Evolutionary conservation across 2,329 filamentous ascomycete species (phyloP).

Genomic region (Pezicula radicicola): DNA sequence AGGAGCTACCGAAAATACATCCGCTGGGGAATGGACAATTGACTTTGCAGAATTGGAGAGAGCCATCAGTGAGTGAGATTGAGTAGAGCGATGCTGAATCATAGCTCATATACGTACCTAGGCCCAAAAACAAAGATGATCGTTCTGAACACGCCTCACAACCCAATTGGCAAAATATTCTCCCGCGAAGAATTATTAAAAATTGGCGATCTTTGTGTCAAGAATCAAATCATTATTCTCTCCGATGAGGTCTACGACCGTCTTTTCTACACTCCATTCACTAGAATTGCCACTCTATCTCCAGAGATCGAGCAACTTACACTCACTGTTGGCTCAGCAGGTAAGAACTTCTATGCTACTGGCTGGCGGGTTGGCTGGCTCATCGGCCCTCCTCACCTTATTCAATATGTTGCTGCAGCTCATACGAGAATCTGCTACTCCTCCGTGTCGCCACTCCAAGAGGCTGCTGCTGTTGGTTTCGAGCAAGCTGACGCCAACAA

Average conservation of each 20-base stretch:
- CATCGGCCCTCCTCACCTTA: constrained; percentile 82
- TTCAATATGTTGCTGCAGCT: constrained; percentile 87
- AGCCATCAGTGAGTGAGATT: constrained; percentile 58
- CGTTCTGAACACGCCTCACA: constrained; percentile 83
- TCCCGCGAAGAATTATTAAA: constrained; percentile 76
- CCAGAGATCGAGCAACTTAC: constrained; percentile 87
- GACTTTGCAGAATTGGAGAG: constrained; percentile 79
- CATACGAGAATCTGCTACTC: constrained; percentile 97
- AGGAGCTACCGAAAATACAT: constrained; percentile 75
- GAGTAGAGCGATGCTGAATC: neutral
- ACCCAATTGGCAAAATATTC: constrained; percentile 95
- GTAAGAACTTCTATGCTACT: constrained; percentile 98
- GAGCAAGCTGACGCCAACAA: constrained; percentile 80
- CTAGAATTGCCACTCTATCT: constrained; percentile 83
- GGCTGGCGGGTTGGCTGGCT: constrained; percentile 96
- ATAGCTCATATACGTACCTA: neutral
- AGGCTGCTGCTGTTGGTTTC: constrained; percentile 90
- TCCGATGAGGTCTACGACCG: constrained; percentile 94
- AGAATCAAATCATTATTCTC: constrained; percentile 91
- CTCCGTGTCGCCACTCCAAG: constrained; percentile 88
- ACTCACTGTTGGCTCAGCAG: constrained; percentile 89
- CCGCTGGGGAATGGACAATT: constrained; percentile 83
- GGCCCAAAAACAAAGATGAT: constrained; percentile 87
- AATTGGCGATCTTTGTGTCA: constrained; percentile 86
- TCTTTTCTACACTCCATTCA: constrained; percentile 93